Percentiles rank a stretch among this genome's conserved stretches.
Evolutionary conservation across 768 basidiomycete genomes (phyloP).

Genomic region (Pleurotus salmoneostramineus): DNA sequence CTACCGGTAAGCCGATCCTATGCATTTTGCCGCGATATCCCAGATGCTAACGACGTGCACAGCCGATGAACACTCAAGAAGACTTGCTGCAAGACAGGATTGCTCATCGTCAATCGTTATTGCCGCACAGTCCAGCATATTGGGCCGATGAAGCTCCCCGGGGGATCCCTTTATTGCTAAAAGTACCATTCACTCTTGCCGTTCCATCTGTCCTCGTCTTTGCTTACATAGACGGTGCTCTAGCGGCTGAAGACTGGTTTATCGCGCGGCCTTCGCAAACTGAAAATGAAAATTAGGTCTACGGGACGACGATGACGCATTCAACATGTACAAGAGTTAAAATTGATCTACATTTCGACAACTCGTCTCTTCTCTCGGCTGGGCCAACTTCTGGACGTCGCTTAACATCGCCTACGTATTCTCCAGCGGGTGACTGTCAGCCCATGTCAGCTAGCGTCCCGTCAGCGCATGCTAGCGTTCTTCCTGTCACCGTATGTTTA

Average conservation of each 20-base stretch:
- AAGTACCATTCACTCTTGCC: background rate
- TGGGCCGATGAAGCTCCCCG: conserved; percentile 4
- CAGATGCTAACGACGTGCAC: background rate
- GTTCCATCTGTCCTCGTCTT: background rate
- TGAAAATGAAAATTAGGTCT: background rate
- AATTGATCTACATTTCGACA: too few relatives aligned
- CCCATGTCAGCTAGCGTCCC: background rate
- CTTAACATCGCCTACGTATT: background rate
- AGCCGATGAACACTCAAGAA: conserved; percentile 6
- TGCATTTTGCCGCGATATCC: background rate
- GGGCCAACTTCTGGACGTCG: background rate
- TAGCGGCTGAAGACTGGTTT: conserved; percentile 1
- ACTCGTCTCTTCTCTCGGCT: background rate
- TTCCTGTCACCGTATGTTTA: too few relatives aligned
- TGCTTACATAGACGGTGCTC: background rate
- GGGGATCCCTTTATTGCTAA: background rate
- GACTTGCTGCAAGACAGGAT: conserved; percentile 5
- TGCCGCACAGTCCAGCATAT: background rate
- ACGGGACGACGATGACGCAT: background rate
- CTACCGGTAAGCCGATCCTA: background rate
- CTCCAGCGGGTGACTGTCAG: background rate
- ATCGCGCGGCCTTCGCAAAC: background rate
- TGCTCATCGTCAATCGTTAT: background rate
- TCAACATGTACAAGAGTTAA: background rate
- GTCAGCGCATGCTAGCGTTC: background rate